These are phyloP conservation scores for Lactarius evosmus DNA, from an alignment of 768 basidiomycete genomes.

Conservation along the genomic window DNA sequence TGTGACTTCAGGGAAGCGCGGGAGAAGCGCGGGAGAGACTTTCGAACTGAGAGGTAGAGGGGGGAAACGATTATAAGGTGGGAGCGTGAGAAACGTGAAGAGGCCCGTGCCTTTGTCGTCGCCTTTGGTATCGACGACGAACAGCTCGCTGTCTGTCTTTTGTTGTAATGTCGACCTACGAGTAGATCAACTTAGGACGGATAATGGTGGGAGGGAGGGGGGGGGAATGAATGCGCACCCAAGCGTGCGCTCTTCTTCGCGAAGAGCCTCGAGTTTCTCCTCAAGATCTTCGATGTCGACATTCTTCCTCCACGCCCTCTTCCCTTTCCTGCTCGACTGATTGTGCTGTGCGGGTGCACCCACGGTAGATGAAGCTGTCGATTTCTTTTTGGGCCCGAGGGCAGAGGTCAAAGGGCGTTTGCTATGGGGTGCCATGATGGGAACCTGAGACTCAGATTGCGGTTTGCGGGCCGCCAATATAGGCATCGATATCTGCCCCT, in stretches of 20 bases:
- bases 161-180: conserved; percentile 63
- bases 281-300: conserved; percentile 82
- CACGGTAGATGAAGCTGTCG: conserved; percentile 27
- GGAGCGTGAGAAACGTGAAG: background rate
- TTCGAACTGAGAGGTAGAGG: conserved; percentile 48
- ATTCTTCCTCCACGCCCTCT: conserved; percentile 91
- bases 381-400: conserved; percentile 10
- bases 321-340: conserved; percentile 85
- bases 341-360: conserved; percentile 60
- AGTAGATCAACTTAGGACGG: background rate
- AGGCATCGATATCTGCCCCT: conserved; percentile 3
- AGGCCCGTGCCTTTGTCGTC: conserved; percentile 61
- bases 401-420: background rate
- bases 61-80: background rate
- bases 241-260: conserved; percentile 76
- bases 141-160: conserved; percentile 69
- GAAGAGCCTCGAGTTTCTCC: conserved; percentile 64
- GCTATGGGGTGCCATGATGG: conserved; percentile 8
- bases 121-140: conserved; percentile 75
- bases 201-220: background rate
- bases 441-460: too few relatives aligned
- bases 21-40: conserved; percentile 53
- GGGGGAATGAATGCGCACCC: conserved; percentile 50
- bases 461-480: conserved; percentile 9
- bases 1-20: conserved; percentile 57